Base-by-base conservation (phyloP, 1,139 yeast species). In the Suhomyces atakaporum region DNA sequence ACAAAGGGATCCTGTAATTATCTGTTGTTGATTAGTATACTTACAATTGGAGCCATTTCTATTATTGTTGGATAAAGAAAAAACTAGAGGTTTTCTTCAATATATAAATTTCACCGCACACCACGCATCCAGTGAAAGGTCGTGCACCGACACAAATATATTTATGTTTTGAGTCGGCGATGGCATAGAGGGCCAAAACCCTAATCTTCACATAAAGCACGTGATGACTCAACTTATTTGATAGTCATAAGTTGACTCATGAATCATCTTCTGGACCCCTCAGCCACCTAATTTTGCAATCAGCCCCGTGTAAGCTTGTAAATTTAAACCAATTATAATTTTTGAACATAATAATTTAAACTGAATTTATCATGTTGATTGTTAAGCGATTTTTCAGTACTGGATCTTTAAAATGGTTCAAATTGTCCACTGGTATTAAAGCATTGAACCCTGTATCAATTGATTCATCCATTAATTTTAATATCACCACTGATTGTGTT, bases 31-130 rank as follows among this genome's bases (percentile, higher is more conserved):
- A 24, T 31, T 25, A 25, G 38, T 54, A 65, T 67, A 84, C 92
- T 67, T 84, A 84, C 92, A 68, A 82, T 82, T 81, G 94, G 94
- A 79, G 94, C 94, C 94, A 84, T 84, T 77, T 62, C 76, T 51
- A 41, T 38, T 31, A 35, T 38, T 42, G 39, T 39, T 38, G 39
- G 33, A 35, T 33, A 40, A 34, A 30, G 40, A 40, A 39, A 38
- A 35, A 35, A 36, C 16, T 11, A 9, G 7, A 11, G 15, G 7
- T 14, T 8, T 21, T 13, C 13, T 2, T 12, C 12, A 8, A 33
- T 21, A 23, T 27, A 34, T 34, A 31, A 20, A 25, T 38, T 38
- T 34, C 33, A 27, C 12, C 9, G 21, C 18, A 16, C 22, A 11
- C 20, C 9, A 27, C 3, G 16, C 9, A 12, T 27, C 24, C 14